phyloP scores from a whole-genome alignment of 176 grass and related monocot species.

The Canna indica region DNA sequence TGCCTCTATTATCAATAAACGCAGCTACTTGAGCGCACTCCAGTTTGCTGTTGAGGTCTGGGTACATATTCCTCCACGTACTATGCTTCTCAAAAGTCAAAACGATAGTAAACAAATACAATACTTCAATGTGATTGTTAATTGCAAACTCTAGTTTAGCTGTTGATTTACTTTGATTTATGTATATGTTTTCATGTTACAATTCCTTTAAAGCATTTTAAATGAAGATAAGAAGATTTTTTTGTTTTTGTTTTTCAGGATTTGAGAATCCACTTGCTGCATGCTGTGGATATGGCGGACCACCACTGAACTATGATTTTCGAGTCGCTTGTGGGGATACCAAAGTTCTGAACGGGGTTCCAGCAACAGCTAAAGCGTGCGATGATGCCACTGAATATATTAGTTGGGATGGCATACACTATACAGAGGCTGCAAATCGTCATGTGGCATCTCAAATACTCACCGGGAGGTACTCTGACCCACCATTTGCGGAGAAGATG shows the following conservation, averaged over 20 bases:
- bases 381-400: constrained; percentile 56
- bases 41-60: not conserved
- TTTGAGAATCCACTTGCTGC: constrained; percentile 55
- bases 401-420: constrained; percentile 98
- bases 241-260: constrained; percentile 28
- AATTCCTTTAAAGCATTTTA: not conserved
- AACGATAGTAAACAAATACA: not conserved
- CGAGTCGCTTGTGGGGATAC: constrained; percentile 69
- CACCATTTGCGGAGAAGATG: constrained; percentile 70
- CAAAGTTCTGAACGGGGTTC: constrained; percentile 35
- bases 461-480: constrained; percentile 76
- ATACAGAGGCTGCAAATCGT: constrained; percentile 79
- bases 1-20: not conserved
- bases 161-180: not conserved
- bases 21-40: not conserved
- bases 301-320: constrained; percentile 73
- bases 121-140: not conserved
- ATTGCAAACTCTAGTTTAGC: not conserved
- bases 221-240: not conserved
- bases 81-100: not conserved
- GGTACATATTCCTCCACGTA: not conserved
- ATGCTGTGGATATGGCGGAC: constrained; percentile 90
- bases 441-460: constrained; percentile 75
- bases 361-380: constrained; percentile 67
- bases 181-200: not conserved